These are phyloP conservation scores for Calvatia gigantea DNA, from an alignment of 768 basidiomycete species.

Conservation along the genomic window DNA sequence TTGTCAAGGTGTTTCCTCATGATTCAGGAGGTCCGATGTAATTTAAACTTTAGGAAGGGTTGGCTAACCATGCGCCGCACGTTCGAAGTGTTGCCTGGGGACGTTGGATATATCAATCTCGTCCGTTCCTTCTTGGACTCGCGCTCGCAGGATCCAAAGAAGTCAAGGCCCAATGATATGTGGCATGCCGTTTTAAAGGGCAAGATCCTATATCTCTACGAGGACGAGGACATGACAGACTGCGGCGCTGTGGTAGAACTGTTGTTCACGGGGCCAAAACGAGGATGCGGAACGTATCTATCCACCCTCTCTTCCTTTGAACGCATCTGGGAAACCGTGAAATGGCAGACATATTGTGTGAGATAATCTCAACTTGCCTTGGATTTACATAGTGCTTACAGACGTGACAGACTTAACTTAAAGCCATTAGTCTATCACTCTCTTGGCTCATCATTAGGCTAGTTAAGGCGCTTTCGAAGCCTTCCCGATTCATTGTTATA, in stretches of 20 bases:
- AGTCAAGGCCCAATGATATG: constrained; percentile 83
- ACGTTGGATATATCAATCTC: constrained; percentile 74
- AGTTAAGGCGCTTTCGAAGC: constrained; percentile 40
- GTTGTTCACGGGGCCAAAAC: no score
- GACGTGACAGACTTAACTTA: not conserved
- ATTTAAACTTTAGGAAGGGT: no score
- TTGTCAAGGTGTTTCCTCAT: no score
- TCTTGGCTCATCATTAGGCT: not conserved
- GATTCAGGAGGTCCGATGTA: no score
- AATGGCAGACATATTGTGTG: not conserved
- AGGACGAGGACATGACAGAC: constrained; percentile 87
- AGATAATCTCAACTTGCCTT: not conserved
- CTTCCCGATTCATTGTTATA: constrained; percentile 28
- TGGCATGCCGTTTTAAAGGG: constrained; percentile 94
- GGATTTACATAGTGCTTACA: not conserved
- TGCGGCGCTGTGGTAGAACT: constrained; percentile 91
- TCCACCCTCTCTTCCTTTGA: not conserved
- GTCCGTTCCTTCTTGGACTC: constrained; percentile 79
- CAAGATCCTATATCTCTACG: constrained; percentile 87
- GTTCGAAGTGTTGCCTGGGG: constrained; percentile 61
- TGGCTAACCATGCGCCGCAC: constrained; percentile 84
- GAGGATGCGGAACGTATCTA: not conserved
- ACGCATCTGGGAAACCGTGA: not conserved
- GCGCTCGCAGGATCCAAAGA: constrained; percentile 80
- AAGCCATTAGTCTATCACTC: not conserved